Percentiles rank a stretch among this genome's conserved stretches.
phyloP scores from a whole-genome alignment of 345 rosid genomes.

The Nasturtium officinale region DNA sequence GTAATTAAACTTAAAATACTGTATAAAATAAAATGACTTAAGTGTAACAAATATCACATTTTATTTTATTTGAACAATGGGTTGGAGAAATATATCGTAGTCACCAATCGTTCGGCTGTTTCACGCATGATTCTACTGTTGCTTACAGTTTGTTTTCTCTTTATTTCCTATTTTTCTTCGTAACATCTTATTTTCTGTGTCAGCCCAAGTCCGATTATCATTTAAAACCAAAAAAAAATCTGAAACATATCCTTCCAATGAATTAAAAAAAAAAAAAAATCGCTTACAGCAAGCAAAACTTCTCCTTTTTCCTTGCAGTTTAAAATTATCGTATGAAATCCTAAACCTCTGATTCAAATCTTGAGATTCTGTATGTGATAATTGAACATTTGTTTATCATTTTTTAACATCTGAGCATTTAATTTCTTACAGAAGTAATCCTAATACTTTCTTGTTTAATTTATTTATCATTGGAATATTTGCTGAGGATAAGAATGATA shows the following conservation, averaged over 20 bases:
- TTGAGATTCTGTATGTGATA: neutral
- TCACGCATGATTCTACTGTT: slow-evolving; percentile 1
- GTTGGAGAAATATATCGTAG: neutral
- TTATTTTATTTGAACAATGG: neutral
- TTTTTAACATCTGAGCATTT: neutral
- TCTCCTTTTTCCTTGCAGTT: neutral
- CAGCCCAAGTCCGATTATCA: neutral
- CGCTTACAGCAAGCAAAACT: neutral
- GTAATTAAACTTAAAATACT: slow-evolving; percentile 2
- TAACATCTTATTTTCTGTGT: neutral
- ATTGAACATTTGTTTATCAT: neutral
- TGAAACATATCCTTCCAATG: neutral
- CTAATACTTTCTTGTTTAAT: neutral
- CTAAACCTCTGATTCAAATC: neutral
- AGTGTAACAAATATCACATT: neutral
- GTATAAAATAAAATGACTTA: slow-evolving; percentile 2
- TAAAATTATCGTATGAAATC: neutral
- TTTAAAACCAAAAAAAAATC: neutral
- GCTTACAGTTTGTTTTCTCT: neutral
- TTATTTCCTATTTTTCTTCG: too few relatives aligned
- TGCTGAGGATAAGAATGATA: neutral
- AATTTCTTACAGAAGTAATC: neutral
- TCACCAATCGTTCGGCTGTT: neutral
- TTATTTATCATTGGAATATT: neutral
- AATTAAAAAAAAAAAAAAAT: neutral